Percentiles rank a stretch among this genome's conserved stretches.
Conservation (phyloP, 768 basidiomycete genomes). For the Pholiota conissans region DNA sequence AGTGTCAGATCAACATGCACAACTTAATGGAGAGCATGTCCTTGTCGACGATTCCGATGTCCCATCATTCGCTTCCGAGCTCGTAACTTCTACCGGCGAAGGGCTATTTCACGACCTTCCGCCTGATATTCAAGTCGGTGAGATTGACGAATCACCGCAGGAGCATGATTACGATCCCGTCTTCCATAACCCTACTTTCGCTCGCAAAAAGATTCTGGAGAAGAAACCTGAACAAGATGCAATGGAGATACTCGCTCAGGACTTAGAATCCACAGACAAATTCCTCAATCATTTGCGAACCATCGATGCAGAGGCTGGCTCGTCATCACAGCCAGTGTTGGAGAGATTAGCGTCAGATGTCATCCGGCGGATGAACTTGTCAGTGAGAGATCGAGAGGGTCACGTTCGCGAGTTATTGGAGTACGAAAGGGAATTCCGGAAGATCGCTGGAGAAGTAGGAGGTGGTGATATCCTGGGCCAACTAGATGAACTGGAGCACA, state of each 20-base stretch:
- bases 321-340: conserved; percentile 42
- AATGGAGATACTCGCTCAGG: conserved; percentile 70
- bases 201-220: conserved; percentile 28
- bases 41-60: conserved; percentile 28
- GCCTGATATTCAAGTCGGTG: conserved; percentile 9
- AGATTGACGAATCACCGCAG: conserved; percentile 27
- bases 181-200: conserved; percentile 37
- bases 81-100: conserved; percentile 27
- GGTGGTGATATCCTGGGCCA: conserved; percentile 71
- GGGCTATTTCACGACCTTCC: conserved; percentile 29
- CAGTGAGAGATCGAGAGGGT: conserved; percentile 72
- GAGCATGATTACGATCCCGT: conserved; percentile 38
- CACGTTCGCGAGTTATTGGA: conserved; percentile 80
- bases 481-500: conserved; percentile 59
- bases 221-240: conserved; percentile 52
- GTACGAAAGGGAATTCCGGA: conserved; percentile 77
- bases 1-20: conserved; percentile 19
- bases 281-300: conserved; percentile 73
- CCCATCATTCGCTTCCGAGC: conserved; percentile 45
- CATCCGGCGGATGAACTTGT: conserved; percentile 76
- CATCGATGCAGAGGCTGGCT: conserved; percentile 56
- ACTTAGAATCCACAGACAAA: conserved; percentile 75
- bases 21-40: conserved; percentile 29
- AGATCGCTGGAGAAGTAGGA: conserved; percentile 75
- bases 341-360: conserved; percentile 75